Evolutionary conservation across 202 grass and related monocot genomes (phyloP).

Genomic region (Setaria italica): DNA sequence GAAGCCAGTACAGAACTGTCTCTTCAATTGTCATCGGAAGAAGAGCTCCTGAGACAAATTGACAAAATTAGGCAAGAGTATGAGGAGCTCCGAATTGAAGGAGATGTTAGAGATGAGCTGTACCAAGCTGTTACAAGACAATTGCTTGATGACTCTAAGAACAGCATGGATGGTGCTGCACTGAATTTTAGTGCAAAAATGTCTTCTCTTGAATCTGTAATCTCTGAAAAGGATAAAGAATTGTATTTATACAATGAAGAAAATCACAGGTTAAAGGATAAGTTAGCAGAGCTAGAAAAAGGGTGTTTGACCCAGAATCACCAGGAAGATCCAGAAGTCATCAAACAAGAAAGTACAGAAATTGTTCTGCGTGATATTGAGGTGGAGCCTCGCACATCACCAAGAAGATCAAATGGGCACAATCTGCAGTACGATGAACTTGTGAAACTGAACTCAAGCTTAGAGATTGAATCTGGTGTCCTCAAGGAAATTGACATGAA

Average conservation of each 20-base stretch:
- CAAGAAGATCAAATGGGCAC: conserved; percentile 43
- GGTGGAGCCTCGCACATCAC: conserved; percentile 43
- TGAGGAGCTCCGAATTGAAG: conserved; percentile 71
- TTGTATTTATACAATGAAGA: conserved; percentile 65
- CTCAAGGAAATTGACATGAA: conserved; percentile 46
- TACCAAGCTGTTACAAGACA: conserved; percentile 67
- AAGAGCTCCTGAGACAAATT: conserved; percentile 65
- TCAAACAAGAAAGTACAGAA: conserved; percentile 55
- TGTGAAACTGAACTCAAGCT: conserved; percentile 51
- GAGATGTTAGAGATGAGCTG: conserved; percentile 64
- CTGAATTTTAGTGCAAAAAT: conserved; percentile 52
- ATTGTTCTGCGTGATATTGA: conserved; percentile 55
- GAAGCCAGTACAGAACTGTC: conserved; percentile 66
- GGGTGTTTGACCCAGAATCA: conserved; percentile 25
- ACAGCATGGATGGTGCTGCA: conserved; percentile 56
- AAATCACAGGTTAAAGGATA: conserved; percentile 70
- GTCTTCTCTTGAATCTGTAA: conserved; percentile 55
- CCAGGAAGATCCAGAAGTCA: conserved; percentile 57
- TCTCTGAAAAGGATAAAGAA: conserved; percentile 71
- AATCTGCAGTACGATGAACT: conserved; percentile 48
- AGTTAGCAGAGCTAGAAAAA: conserved; percentile 50
- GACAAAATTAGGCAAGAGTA: conserved; percentile 63
- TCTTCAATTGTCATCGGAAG: conserved; percentile 53
- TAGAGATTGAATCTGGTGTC: conserved; percentile 28
- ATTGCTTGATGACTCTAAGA: conserved; percentile 66